A percentile compares a stretch with the other conserved stretches of the same genome.
These are phyloP conservation scores for Veloporphyrellus conicus DNA, from an alignment of 1,284 basidiomycete genomes.

Conservation along the genomic window DNA sequence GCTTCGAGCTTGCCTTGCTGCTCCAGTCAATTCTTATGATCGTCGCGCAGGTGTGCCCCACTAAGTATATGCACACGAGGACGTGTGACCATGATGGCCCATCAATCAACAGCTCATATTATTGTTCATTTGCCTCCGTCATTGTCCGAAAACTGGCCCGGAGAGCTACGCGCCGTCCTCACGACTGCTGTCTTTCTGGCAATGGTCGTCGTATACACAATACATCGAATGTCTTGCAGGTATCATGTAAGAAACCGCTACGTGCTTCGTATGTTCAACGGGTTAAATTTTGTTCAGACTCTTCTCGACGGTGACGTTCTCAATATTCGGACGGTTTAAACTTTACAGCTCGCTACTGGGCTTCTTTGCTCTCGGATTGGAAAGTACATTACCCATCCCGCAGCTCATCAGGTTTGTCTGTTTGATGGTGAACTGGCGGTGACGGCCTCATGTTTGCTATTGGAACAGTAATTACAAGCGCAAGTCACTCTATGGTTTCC, in stretches of 20 bases:
- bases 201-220: slow-evolving; percentile 73
- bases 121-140: slow-evolving; percentile 74
- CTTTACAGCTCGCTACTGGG: slow-evolving; percentile 68
- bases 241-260: slow-evolving; percentile 50
- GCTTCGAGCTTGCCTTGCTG: slow-evolving; percentile 72
- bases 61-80: slow-evolving; percentile 8
- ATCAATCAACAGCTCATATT: slow-evolving; percentile 53
- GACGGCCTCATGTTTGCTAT: slow-evolving; percentile 14
- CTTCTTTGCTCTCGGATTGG: slow-evolving; percentile 73
- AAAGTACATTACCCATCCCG: slow-evolving; percentile 79
- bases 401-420: slow-evolving; percentile 64
- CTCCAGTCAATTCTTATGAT: slow-evolving; percentile 81
- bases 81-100: slow-evolving; percentile 20
- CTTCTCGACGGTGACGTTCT: slow-evolving; percentile 63
- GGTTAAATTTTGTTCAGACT: slow-evolving; percentile 43
- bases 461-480: slow-evolving; percentile 64
- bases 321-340: slow-evolving; percentile 67
- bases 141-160: slow-evolving; percentile 55
- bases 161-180: slow-evolving; percentile 56
- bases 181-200: slow-evolving; percentile 80
- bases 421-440: slow-evolving; percentile 17
- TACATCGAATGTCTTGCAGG: slow-evolving; percentile 82
- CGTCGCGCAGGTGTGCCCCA: slow-evolving; percentile 58
- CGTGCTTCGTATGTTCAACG: slow-evolving; percentile 11
- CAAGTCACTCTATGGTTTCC: slow-evolving; percentile 78